phyloP scores from a whole-genome alignment of 2,329 filamentous ascomycete genomes.

The Atkinsonella texensis region DNA sequence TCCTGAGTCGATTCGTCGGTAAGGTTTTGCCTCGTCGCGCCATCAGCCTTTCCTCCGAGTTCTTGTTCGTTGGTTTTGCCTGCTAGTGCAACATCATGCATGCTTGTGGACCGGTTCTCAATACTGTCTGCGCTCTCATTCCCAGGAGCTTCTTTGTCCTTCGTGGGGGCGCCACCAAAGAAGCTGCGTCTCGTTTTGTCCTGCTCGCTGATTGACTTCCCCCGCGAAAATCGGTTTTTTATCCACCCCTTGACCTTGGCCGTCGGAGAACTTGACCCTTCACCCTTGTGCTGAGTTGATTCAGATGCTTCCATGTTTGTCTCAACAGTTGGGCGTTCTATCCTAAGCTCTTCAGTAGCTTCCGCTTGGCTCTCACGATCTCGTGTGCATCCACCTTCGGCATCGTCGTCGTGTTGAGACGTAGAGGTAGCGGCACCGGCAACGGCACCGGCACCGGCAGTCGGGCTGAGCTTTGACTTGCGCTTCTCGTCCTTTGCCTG shows the following conservation, averaged over 20 bases:
- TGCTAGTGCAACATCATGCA: constrained; percentile 35
- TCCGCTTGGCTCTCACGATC: constrained; percentile 7
- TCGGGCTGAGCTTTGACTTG: constrained; percentile 22
- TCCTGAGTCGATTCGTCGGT: constrained; percentile 11
- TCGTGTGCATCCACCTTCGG: constrained; percentile 4
- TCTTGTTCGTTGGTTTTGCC: constrained; percentile 18
- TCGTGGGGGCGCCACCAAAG: constrained; percentile 37
- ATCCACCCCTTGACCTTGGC: constrained; percentile 42
- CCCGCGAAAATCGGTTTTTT: constrained; percentile 37
- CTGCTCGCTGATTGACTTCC: constrained; percentile 28
- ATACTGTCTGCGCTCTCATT: constrained; percentile 34
- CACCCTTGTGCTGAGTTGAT: constrained; percentile 7
- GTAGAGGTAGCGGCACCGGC: constrained; percentile 3
- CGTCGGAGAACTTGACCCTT: constrained; percentile 19
- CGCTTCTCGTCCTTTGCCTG: constrained; percentile 31
- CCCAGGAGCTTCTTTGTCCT: constrained; percentile 29
- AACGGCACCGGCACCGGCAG: constrained; percentile 6
- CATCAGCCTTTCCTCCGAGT: constrained; percentile 3
- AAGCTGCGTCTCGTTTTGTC: constrained; percentile 29
- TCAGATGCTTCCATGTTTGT: constrained; percentile 4
- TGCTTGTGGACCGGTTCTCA: constrained; percentile 28
- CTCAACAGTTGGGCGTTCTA: not conserved
- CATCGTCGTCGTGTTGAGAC: constrained; percentile 5
- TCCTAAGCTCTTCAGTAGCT: not conserved
- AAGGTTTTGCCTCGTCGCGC: not conserved